Conservation (phyloP, 345 rosid genomes). For the Acer yangbiense region DNA sequence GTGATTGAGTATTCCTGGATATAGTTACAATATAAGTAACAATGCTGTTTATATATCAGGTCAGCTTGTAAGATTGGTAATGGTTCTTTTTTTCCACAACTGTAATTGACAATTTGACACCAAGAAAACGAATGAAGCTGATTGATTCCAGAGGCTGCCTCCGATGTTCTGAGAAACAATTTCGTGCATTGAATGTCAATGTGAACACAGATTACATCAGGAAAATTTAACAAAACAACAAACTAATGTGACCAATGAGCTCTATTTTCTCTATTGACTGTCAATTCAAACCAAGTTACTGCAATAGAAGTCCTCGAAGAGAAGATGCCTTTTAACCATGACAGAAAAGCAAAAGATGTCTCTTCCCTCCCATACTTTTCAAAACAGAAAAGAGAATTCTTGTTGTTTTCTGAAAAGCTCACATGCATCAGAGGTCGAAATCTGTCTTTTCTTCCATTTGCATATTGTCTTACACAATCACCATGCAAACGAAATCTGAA, state of each 20-base stretch:
- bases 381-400: conserved; percentile 34
- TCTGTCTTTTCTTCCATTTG: conserved; percentile 22
- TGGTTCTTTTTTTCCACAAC: too few relatives aligned
- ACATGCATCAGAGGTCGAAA: conserved; percentile 22
- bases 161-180: not conserved
- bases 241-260: not conserved
- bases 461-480: not conserved
- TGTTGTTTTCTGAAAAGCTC: conserved; percentile 24
- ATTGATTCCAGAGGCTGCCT: too few relatives aligned
- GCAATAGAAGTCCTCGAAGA: not conserved
- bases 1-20: not conserved
- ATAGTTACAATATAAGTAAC: not conserved
- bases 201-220: not conserved
- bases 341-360: conserved; percentile 5
- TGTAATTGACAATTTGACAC: too few relatives aligned
- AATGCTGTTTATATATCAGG: not conserved
- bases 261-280: too few relatives aligned
- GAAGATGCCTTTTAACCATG: not conserved
- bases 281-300: not conserved
- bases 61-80: not conserved
- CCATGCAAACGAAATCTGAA: conserved; percentile 22
- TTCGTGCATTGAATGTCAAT: not conserved
- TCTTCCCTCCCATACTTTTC: not conserved
- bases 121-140: not conserved
- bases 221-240: not conserved